Evolutionary conservation across 2,329 filamentous ascomycete genomes (phyloP).

Genomic region (Dactylellina cionopaga): DNA sequence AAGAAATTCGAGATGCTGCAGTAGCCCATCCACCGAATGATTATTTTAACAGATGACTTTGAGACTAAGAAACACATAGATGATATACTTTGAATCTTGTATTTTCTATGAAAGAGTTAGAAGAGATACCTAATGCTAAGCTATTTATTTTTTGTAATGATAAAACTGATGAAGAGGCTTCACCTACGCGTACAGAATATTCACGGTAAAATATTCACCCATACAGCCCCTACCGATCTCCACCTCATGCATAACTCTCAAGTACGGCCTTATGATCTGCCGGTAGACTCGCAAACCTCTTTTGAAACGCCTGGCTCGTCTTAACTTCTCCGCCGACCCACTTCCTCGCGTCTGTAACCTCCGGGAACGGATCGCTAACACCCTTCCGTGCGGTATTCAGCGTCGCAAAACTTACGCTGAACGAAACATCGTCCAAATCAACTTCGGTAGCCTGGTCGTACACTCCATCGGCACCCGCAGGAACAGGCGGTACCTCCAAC

Average conservation of each 20-base stretch:
- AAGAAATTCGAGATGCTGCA: no score
- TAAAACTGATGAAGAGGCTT: no score
- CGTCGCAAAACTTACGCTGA: conserved; percentile 92
- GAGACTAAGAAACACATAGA: no score
- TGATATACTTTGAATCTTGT: no score
- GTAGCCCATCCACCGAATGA: no score
- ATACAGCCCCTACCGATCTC: no score
- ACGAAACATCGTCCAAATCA: conserved; percentile 93
- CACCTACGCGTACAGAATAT: no score
- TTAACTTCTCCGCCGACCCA: conserved; percentile 72
- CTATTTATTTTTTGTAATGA: no score
- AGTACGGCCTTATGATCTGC: conserved; percentile 22
- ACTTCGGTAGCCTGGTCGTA: conserved; percentile 67
- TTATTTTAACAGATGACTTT: no score
- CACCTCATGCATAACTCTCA: conserved; percentile 41
- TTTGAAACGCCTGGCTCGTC: conserved; percentile 22
- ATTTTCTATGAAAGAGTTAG: no score
- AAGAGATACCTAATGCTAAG: no score
- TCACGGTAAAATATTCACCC: neutral
- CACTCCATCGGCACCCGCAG: conserved; percentile 68
- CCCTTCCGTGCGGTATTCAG: conserved; percentile 87
- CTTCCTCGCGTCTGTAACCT: conserved; percentile 78
- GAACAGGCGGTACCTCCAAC: conserved; percentile 86
- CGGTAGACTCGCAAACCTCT: conserved; percentile 14
- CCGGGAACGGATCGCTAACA: conserved; percentile 81